Evolutionary conservation across 495 filamentous ascomycete genomes (phyloP).

Genomic region (Aspergillus panamensis): DNA sequence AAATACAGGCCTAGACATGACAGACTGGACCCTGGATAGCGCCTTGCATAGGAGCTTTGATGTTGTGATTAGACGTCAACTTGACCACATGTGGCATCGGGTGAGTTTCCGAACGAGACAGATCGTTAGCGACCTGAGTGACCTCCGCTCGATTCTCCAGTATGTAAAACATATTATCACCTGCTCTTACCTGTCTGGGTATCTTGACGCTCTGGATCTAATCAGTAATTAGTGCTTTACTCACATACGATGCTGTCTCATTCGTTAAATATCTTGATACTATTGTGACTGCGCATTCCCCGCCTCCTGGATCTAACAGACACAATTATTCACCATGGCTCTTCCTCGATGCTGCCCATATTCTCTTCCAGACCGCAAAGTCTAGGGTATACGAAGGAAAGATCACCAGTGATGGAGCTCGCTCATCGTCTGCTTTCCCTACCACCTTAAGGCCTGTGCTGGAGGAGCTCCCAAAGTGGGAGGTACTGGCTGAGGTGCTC

Average conservation of each 20-base stretch:
- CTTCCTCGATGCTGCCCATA: conserved; percentile 92
- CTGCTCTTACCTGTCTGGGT: neutral
- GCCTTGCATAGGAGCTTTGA: conserved; percentile 93
- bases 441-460: conserved; percentile 81
- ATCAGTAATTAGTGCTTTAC: conserved; percentile 49
- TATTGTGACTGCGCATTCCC: conserved; percentile 84
- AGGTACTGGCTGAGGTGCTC: conserved; percentile 75
- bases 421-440: conserved; percentile 44
- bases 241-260: conserved; percentile 85
- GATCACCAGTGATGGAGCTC: conserved; percentile 42
- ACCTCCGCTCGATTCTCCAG: conserved; percentile 83
- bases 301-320: conserved; percentile 79
- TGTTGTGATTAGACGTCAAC: conserved; percentile 77
- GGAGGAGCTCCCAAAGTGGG: conserved; percentile 95
- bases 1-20: conserved; percentile 88
- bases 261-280: conserved; percentile 94
- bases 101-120: conserved; percentile 92
- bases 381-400: conserved; percentile 81
- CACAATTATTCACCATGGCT: conserved; percentile 94
- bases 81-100: conserved; percentile 96
- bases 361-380: conserved; percentile 88
- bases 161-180: conserved; percentile 30
- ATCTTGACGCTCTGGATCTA: conserved; percentile 17
- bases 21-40: conserved; percentile 95
- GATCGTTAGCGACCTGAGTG: conserved; percentile 83